Evolutionary conservation across 2,329 filamentous ascomycete genomes (phyloP), one percentile per base, ranked within the genome.

Genomic region (Cadophora luteo-olivacea): DNA sequence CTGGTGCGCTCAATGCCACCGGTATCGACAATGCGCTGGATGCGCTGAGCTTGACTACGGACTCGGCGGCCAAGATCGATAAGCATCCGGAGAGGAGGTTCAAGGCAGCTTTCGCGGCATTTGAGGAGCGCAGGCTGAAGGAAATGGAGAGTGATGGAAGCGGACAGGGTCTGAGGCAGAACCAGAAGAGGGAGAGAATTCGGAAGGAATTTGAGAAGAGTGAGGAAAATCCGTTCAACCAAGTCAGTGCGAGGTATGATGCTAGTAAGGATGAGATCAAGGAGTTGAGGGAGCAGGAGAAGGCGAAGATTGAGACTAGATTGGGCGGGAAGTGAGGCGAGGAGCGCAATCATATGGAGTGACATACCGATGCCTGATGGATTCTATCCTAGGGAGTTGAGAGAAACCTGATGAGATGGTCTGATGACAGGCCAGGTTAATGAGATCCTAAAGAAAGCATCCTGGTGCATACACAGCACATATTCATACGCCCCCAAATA

Each of bases 1-100:
- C 83, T 16, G 74, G 84, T 0, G 81, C 92, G 0, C 86, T 97
- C 75, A 94, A 91, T 79, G 94, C 94, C 3, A 86, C 91, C 0
- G 94, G 94, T 76, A 97, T 99, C 80, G 94, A 98, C 79, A 95
- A 97, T 76, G 94, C 94, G 0, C 87, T 98, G 61, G 94, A 97
- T 76, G 94, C 94, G 3, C 87, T 98, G 33, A 89, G 88, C 2
- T 81, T 97, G 64, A 84, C 86, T 19, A 81, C 80, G 32, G 80
- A 83, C 51, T 79, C 83, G n/a, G 84, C 86, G 62, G 82, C 85
- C 68, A 93, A 96, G 83, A 80, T 99, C 68, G 96, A 99, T 78
- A 86, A 89, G 64, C 94, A 98, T 78, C 94, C 96, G 0, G 94
- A 97, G 84, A 85, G 92, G 69, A 85, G 96, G 64, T 96, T 91